phyloP scores from a whole-genome alignment of 192 early-diverging fungal genomes.

The Rhizophagus sp. region DNA sequence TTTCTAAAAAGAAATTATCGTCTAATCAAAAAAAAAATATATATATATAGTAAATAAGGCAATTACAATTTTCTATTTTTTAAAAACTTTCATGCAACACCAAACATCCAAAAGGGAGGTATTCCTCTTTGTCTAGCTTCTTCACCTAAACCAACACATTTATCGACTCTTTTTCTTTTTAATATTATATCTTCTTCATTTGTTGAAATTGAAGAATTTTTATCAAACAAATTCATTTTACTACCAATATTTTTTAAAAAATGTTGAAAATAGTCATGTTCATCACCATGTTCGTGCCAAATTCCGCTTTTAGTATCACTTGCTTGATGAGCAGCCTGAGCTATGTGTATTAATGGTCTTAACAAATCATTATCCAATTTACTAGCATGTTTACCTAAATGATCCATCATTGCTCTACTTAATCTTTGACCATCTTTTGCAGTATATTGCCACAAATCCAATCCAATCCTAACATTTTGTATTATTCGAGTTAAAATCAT shows the following conservation, averaged over 20 bases:
- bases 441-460: conserved; percentile 57
- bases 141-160: conserved; percentile 33
- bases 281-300: conserved; percentile 18
- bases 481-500: conserved; percentile 51
- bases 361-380: conserved; percentile 41
- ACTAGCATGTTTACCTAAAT: conserved; percentile 43
- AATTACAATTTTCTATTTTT: not conserved
- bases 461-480: conserved; percentile 50
- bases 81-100: conserved; percentile 27
- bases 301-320: conserved; percentile 22
- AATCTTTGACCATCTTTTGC: conserved; percentile 46
- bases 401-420: conserved; percentile 44
- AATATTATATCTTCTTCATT: conserved; percentile 29
- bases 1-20: not conserved
- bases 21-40: not conserved
- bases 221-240: conserved; percentile 29
- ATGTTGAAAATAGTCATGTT: conserved; percentile 31
- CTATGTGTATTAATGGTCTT: conserved; percentile 51
- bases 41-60: no score
- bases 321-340: conserved; percentile 45
- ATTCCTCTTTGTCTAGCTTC: conserved; percentile 44
- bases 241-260: conserved; percentile 17
- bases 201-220: conserved; percentile 7
- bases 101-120: conserved; percentile 59
- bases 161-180: conserved; percentile 37